Conservation (phyloP, 2,329 filamentous ascomycete genomes). For the Fusarium fujikuroi region DNA sequence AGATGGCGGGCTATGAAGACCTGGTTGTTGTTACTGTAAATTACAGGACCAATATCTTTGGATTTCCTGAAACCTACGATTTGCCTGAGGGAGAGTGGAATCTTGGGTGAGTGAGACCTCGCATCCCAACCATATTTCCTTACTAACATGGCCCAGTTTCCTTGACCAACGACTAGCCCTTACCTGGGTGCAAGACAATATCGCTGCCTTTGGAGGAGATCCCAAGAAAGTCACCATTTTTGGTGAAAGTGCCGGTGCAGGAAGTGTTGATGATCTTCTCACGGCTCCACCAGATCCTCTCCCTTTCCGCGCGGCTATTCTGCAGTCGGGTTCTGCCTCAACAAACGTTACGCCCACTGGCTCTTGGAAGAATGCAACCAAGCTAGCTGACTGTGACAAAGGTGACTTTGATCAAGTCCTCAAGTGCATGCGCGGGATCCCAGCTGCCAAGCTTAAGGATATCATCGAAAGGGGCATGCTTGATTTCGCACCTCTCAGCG, state of each 20-base stretch:
- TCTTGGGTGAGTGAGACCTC: constrained; percentile 27
- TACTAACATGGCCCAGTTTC: background rate
- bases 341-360: background rate
- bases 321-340: constrained; percentile 40
- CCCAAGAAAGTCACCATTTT: constrained; percentile 59
- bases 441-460: constrained; percentile 26
- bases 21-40: constrained; percentile 60
- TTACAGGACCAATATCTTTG: constrained; percentile 57
- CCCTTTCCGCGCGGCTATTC: constrained; percentile 45
- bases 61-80: constrained; percentile 50
- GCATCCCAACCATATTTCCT: fast-evolving
- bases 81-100: constrained; percentile 34
- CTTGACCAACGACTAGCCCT: constrained; percentile 58
- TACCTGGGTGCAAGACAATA: constrained; percentile 62
- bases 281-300: constrained; percentile 42
- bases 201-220: constrained; percentile 60
- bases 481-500: constrained; percentile 34
- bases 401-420: constrained; percentile 1
- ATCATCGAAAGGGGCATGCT: constrained; percentile 33
- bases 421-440: constrained; percentile 40
- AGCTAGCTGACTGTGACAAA: constrained; percentile 18
- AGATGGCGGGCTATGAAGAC: constrained; percentile 55
- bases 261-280: constrained; percentile 58
- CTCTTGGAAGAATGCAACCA: constrained; percentile 31
- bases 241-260: constrained; percentile 66